These are phyloP conservation scores for Penicillium hordei DNA, from an alignment of 2,329 filamentous ascomycete species.

Conservation along the genomic window DNA sequence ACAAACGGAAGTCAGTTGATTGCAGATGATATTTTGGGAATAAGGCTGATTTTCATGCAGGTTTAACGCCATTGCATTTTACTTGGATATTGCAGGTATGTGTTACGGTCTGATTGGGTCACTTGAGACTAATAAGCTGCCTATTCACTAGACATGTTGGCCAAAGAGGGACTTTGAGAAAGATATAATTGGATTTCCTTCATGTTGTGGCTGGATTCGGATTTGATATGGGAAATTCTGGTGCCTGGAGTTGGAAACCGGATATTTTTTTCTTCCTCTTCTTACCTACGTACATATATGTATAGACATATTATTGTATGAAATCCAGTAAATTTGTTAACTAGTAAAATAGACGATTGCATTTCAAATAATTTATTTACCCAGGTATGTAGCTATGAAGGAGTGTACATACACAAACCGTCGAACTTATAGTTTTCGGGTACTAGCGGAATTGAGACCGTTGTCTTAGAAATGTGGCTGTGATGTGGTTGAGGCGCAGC, in stretches of 20 bases:
- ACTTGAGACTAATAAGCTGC: neutral
- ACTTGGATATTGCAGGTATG: conserved; percentile 64
- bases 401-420: neutral
- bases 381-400: neutral
- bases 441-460: neutral
- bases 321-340: neutral
- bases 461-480: conserved; percentile 11
- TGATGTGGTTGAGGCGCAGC: conserved; percentile 15
- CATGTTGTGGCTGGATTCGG: conserved; percentile 1
- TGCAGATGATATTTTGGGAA: neutral
- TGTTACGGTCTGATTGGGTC: neutral
- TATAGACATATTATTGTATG: neutral
- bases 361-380: neutral
- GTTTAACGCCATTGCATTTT: conserved; percentile 65
- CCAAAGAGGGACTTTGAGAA: conserved; percentile 59
- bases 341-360: neutral
- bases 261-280: neutral
- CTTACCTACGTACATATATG: neutral
- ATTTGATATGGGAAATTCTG: conserved; percentile 16
- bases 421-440: neutral
- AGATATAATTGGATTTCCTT: conserved; percentile 14
- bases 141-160: conserved; percentile 59
- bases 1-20: conserved; percentile 47
- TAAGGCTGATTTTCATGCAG: conserved; percentile 2
- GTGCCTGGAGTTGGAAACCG: conserved; percentile 19